Evolutionary conservation across 2,329 filamentous ascomycete species (phyloP).

Genomic region (Penicillium psychrosexuale): DNA sequence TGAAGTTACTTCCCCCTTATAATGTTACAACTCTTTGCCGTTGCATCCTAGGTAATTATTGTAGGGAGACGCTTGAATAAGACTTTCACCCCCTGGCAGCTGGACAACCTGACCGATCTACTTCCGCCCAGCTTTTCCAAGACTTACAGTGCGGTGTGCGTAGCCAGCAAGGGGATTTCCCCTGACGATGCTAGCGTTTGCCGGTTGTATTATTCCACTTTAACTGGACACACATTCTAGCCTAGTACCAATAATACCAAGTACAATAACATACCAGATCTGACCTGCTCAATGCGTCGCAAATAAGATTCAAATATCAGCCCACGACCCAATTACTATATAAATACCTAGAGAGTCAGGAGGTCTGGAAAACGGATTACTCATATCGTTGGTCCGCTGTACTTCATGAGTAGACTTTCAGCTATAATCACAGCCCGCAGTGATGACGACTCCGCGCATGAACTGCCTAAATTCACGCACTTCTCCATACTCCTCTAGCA

Average conservation of each 20-base stretch:
- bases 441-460: neutral
- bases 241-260: neutral
- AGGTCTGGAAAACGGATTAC: neutral
- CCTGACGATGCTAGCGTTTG: neutral
- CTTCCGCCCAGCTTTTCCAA: slow-evolving; percentile 2
- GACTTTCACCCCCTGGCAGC: neutral
- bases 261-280: neutral
- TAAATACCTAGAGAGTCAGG: neutral
- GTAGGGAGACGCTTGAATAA: neutral
- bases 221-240: neutral
- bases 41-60: neutral
- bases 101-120: neutral
- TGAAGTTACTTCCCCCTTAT: slow-evolving; percentile 6
- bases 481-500: neutral
- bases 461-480: neutral
- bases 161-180: slow-evolving; percentile 6
- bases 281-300: neutral
- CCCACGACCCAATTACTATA: neutral
- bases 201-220: neutral
- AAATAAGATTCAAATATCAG: neutral
- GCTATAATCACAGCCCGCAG: neutral
- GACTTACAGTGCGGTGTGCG: neutral
- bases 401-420: neutral
- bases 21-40: neutral
- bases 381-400: neutral